Percentiles rank a stretch among this genome's conserved stretches.
phyloP scores from a whole-genome alignment of 2,329 filamentous ascomycete genomes.

The Blastomyces percursus region DNA sequence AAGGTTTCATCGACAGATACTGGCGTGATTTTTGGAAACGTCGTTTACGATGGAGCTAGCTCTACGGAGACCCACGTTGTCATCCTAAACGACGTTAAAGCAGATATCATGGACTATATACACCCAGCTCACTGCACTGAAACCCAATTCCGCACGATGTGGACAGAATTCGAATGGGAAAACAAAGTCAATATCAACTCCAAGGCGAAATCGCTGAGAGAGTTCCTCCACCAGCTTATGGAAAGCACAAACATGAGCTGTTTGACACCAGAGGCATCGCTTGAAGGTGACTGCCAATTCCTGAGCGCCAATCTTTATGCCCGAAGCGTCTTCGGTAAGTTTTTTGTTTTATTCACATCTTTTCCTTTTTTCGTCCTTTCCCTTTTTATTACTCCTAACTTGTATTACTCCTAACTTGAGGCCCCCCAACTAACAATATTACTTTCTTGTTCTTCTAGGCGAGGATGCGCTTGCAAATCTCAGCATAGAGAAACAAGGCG shows the following conservation, averaged over 20 bases:
- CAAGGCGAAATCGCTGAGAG: constrained; percentile 80
- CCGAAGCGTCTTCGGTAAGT: constrained; percentile 91
- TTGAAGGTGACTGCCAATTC: constrained; percentile 97
- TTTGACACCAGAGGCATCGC: constrained; percentile 85
- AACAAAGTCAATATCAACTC: constrained; percentile 99
- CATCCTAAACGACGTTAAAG: constrained; percentile 94
- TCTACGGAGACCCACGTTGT: constrained; percentile 92
- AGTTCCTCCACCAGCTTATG: constrained; percentile 92
- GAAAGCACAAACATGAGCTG: constrained; percentile 98
- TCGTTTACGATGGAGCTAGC: constrained; percentile 89
- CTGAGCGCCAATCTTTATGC: constrained; percentile 94
- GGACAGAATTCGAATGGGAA: constrained; percentile 99
- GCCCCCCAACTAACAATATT: constrained; percentile 17
- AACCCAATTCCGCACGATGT: constrained; percentile 99
- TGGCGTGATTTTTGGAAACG: constrained; percentile 96
- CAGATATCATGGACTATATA: constrained; percentile 99
- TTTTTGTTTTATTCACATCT: constrained; percentile 17
- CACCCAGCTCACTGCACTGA: constrained; percentile 93
- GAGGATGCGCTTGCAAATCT: constrained; percentile 97
- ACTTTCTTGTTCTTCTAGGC: constrained; percentile 44
- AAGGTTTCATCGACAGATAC: constrained; percentile 98
- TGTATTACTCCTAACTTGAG: neutral
- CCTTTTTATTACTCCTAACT: neutral
- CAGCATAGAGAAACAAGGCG: constrained; percentile 95
- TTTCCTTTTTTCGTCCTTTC: constrained; percentile 1